Conservation (phyloP, 2,329 filamentous ascomycete genomes). For the Xylariomycetidae sp. region DNA sequence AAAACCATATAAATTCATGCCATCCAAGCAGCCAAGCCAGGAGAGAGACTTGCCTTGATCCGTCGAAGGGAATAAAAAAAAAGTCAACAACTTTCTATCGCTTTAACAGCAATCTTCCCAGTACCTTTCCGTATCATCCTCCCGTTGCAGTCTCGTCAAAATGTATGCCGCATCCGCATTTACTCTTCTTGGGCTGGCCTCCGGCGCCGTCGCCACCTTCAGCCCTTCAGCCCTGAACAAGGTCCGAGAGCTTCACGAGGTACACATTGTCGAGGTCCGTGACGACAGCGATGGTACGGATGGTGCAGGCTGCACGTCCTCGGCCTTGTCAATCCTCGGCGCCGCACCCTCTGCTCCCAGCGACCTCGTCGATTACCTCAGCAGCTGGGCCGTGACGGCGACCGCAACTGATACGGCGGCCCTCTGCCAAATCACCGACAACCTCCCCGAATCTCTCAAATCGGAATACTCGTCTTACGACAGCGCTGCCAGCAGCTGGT, state of each 20-base stretch:
- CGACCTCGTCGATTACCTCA: constrained; percentile 8
- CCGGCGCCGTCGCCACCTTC: constrained; percentile 13
- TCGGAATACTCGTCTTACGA: constrained; percentile 15
- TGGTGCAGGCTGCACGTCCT: constrained; percentile 5
- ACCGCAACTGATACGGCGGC: constrained; percentile 6
- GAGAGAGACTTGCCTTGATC: too few species aligned
- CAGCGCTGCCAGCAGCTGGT: constrained; percentile 14
- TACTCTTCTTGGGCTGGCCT: constrained; percentile 14
- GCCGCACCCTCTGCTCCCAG: constrained; percentile 4
- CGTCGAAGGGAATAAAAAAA: too few species aligned
- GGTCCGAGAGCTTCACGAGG: constrained; percentile 6
- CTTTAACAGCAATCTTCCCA: too few species aligned
- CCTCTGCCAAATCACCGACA: constrained; percentile 8
- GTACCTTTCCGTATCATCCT: too few species aligned
- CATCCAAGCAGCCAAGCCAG: too few species aligned
- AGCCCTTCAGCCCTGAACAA: constrained; percentile 10
- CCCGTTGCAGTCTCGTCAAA: too few species aligned
- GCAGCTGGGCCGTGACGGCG: constrained; percentile 6
- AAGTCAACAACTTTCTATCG: too few species aligned
- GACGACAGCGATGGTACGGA: not conserved
- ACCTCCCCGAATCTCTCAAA: constrained; percentile 10
- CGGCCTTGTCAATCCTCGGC: constrained; percentile 5
- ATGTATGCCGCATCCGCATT: constrained; percentile 12
- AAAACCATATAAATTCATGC: too few species aligned
- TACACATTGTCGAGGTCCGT: constrained; percentile 4